Evolutionary conservation across 768 basidiomycete species (phyloP).

Genomic region (Hericium erinaceus): DNA sequence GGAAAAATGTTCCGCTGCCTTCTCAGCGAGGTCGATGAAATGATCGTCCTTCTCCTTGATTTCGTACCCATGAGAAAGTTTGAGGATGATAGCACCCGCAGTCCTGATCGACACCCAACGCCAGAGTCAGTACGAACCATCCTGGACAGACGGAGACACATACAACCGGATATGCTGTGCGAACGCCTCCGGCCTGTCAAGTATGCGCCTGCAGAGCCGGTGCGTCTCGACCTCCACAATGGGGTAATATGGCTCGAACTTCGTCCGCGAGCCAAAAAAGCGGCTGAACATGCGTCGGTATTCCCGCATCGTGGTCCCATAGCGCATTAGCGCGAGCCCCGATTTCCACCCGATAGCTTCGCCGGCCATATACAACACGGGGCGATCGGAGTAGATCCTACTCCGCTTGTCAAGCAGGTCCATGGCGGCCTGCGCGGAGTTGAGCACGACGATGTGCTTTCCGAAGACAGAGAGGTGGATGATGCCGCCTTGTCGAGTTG

Average conservation of each 20-base stretch:
- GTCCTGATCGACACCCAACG: background rate
- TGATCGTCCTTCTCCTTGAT: conserved; percentile 11
- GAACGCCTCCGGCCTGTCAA: conserved; percentile 2
- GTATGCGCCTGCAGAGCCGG: background rate
- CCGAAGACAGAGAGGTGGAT: conserved; percentile 10
- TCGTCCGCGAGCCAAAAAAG: conserved; percentile 2
- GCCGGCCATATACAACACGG: conserved; percentile 2
- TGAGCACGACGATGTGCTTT: conserved; percentile 7
- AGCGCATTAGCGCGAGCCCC: conserved; percentile 1
- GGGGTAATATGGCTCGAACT: background rate
- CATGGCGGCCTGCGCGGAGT: conserved; percentile 11
- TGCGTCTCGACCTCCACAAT: conserved; percentile 4
- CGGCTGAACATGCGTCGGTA: background rate
- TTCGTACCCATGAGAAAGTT: conserved; percentile 17
- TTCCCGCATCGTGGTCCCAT: background rate
- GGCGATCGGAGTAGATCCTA: conserved; percentile 13
- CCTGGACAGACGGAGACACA: background rate
- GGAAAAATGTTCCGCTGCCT: background rate
- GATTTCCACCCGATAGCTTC: background rate
- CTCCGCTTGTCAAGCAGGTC: conserved; percentile 14
- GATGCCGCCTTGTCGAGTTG: background rate
- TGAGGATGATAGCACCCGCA: conserved; percentile 15
- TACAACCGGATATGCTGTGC: conserved; percentile 4
- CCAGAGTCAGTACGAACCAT: too few species aligned
- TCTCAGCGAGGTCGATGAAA: conserved; percentile 4